Evolutionary conservation across 208 protist genomes (phyloP), one percentile per base, ranked within the genome.

Genomic region (Strigomonas culicis): DNA sequence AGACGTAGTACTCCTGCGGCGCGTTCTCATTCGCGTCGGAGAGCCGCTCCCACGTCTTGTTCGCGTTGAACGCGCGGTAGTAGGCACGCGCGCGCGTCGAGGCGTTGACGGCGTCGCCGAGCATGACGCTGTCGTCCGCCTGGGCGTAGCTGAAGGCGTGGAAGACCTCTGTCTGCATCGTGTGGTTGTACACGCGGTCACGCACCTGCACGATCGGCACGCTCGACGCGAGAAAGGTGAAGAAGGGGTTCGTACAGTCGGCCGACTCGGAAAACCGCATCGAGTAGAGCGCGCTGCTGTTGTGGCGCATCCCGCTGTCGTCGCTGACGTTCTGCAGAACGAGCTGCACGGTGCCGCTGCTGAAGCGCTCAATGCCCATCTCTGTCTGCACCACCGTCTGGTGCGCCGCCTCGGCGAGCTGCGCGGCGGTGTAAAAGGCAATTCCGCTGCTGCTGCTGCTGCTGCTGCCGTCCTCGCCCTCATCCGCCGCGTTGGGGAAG

Each of bases 1-100:
- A 91, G 11, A 91, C 84, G 51, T 70, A 84, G 70, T 79, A 86
- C 62, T 80, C 75, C 8, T 69, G 53, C 15, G 84, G 72, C 6
- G 61, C 60, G 50, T 79, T 74, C 25, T 66, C 52, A 22, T 43
- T 28, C 0, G 57, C 7, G 21, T 59, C 32, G 8, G n/a, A 27
- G 4, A 22, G n/a, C 11, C 32, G 32, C 4, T 44, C 11, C 53
- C 53, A 27, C 53, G 25, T 34, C 22, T 25, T 43, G 27, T 27
- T 41, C 22, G 21, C 27, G 32, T 59, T 59, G 39, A 44, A 44
- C 8, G 39, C 39, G 10, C 15, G 39, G 39, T n/a, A 44, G 15
- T 44, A 17, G 1, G 39, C 15, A 15, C 1, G 8, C 1, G 39
- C 8, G 11, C 3, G 13, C 15, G 39, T 44, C 4, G 39, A 28